These are phyloP conservation scores for Hippophae tibetana DNA, from an alignment of 306 rosid genomes.

Conservation along the genomic window DNA sequence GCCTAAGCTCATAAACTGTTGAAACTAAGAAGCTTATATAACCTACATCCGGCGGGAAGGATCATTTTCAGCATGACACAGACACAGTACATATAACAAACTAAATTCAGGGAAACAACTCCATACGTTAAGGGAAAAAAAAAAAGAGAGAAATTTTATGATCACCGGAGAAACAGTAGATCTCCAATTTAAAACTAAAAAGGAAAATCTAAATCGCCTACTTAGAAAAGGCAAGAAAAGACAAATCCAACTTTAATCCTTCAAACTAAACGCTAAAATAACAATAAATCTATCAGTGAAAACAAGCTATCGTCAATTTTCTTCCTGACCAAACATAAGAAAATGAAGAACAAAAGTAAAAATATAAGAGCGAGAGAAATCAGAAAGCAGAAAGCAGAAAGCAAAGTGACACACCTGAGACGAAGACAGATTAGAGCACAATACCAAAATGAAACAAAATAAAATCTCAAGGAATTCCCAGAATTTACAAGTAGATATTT, in stretches of 20 bases:
- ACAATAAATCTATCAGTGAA: neutral
- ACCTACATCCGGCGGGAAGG: no score
- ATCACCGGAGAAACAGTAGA: neutral
- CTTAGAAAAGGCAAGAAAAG: conserved; percentile 1
- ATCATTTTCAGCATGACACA: no score
- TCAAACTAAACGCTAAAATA: neutral
- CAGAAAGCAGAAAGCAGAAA: conserved; percentile 13
- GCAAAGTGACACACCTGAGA: conserved; percentile 22
- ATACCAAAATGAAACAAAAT: conserved; percentile 3
- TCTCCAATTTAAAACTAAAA: conserved; percentile 9
- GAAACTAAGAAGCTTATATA: no score
- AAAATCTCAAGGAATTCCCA: neutral
- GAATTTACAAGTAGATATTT: neutral
- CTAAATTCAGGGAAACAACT: neutral
- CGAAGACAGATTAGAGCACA: conserved; percentile 6
- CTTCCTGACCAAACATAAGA: conserved; percentile 12
- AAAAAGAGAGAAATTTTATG: neutral
- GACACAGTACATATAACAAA: neutral
- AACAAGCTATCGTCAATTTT: neutral
- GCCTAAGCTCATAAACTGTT: no score
- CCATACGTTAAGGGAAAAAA: neutral
- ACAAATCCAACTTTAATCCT: neutral
- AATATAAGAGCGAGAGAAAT: neutral
- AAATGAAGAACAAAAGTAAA: neutral
- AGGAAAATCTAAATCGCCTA: neutral